Conservation (phyloP, 2,329 filamentous ascomycete genomes). For the Graphilbum fragrans region DNA sequence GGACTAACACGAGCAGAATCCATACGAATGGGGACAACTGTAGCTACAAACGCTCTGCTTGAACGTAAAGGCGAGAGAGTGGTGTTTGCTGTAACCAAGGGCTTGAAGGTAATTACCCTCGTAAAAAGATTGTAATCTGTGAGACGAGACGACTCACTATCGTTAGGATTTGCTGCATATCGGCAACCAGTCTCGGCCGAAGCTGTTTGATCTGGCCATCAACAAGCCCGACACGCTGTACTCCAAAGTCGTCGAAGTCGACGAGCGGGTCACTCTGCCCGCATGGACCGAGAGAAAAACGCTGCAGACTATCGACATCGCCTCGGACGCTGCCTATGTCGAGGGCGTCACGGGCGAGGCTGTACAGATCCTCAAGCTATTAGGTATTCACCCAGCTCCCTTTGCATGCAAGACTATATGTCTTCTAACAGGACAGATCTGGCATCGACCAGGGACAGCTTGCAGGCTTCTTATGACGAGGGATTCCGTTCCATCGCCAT, state of each 20-base stretch:
- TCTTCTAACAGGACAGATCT: constrained; percentile 51
- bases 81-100: constrained; percentile 74
- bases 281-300: too few species aligned
- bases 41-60: constrained; percentile 82
- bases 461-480: constrained; percentile 54
- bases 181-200: constrained; percentile 79
- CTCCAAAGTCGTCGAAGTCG: constrained; percentile 73
- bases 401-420: too few species aligned
- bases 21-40: constrained; percentile 92
- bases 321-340: constrained; percentile 82
- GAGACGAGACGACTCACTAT: too few species aligned
- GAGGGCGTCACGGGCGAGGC: constrained; percentile 70
- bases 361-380: constrained; percentile 54
- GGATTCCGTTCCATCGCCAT: constrained; percentile 77
- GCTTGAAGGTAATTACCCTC: too few species aligned
- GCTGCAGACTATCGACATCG: too few species aligned
- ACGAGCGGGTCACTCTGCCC: constrained; percentile 84
- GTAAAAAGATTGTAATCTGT: too few species aligned
- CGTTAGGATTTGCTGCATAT: constrained; percentile 77
- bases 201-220: constrained; percentile 85
- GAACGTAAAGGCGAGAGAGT: constrained; percentile 86
- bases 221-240: constrained; percentile 80
- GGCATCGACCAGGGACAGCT: constrained; percentile 40
- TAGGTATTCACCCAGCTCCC: too few species aligned
- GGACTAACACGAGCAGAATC: constrained; percentile 78